These are phyloP conservation scores for Chaetomium sp. DNA, from an alignment of 2,329 filamentous ascomycete genomes.

Conservation along the genomic window DNA sequence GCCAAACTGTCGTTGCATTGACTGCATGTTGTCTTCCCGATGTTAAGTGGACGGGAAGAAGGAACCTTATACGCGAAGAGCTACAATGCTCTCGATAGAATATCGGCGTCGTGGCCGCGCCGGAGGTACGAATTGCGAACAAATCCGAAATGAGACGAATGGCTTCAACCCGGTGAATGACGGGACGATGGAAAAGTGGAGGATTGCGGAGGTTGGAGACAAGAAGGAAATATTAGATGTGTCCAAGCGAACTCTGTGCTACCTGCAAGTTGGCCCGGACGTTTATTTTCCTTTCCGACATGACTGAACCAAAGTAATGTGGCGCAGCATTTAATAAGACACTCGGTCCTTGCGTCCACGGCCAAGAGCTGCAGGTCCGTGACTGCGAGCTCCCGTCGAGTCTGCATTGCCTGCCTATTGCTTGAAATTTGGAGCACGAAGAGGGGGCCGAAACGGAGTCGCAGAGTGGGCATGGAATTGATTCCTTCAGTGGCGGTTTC, in stretches of 20 bases:
- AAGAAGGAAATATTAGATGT: no score
- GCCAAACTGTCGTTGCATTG: constrained; percentile 68
- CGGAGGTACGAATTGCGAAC: no score
- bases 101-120: no score
- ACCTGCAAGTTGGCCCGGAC: neutral
- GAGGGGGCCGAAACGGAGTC: neutral
- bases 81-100: neutral
- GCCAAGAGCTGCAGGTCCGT: neutral
- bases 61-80: neutral
- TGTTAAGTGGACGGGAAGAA: no score
- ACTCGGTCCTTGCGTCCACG: neutral
- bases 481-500: neutral
- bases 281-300: neutral
- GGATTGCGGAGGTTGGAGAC: no score
- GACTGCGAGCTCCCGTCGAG: neutral
- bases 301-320: neutral
- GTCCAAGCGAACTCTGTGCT: no score
- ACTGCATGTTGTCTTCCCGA: constrained; percentile 49
- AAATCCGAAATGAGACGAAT: no score
- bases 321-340: neutral
- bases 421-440: neutral
- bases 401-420: neutral
- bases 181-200: no score
- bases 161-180: no score
- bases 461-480: neutral